Base-by-base conservation (phyloP, 2,329 filamentous ascomycete genomes). In the Sarocladiaceae sp. region DNA sequence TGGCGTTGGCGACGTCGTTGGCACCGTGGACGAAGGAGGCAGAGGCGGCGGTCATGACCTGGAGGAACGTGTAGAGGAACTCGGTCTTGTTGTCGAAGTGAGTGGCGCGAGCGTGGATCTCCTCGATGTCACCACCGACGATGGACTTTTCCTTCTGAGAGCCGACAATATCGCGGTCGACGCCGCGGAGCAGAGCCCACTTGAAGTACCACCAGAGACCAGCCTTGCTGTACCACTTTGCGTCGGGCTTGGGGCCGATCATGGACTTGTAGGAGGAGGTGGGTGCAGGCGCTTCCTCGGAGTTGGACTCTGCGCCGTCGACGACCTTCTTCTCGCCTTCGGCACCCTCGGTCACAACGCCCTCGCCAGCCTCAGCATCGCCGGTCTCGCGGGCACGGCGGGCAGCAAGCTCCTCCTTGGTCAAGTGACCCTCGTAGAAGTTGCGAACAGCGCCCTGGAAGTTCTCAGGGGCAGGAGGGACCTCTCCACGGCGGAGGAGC, bases 1-100 rank as follows among this genome's bases (percentile, higher is more conserved):
- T 72, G 21, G 79, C 77, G 56, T 74, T 83, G 53, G 75, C 68
- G 16, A 84, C 75, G 48, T 84, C 81, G 58, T 84, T 85, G 51
- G 79, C 78, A 19, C 81, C 81, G 62, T 85, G 80, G 2, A 75
- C 74, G 49, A 83, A 82, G 3, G 78, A 81, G 12, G 78, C 75
- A 24, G 78, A 77, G 51, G 74, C 73, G 9, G 80, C 78, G 4
- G 78, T 79, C 62, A 79, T 67, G 53, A 80, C 60, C 52, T 80
- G 77, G 23, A 78, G 67, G 60, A 78, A 81, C 5, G 73, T 76
- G 60, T 76, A 82, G 40, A 77, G 65, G 62, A 76, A 76, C 59
- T 83, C 79, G 45, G 48, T 39, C 6, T 27, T 19, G 61, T 83
- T 83, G 54, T 80, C 72, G 60, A 74, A 83, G 56, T 81, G 78